Conservation (phyloP, 148 eudicot genomes). For the Dysphania ambrosioides region DNA sequence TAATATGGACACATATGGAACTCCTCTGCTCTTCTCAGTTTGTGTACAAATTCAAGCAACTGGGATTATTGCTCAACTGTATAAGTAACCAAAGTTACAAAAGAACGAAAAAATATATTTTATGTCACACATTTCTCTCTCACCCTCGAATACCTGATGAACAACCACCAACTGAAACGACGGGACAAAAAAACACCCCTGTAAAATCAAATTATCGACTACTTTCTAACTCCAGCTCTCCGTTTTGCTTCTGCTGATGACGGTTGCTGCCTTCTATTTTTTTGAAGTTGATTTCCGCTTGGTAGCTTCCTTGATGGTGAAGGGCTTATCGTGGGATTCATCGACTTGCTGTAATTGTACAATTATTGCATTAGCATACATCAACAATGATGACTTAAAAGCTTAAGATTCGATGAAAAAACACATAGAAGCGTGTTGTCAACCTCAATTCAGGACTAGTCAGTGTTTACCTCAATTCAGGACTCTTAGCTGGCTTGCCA, state of each 20-base stretch:
- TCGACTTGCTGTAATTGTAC: slow-evolving; percentile 45
- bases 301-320: slow-evolving; percentile 55
- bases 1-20: slow-evolving; percentile 21
- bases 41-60: slow-evolving; percentile 55
- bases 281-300: slow-evolving; percentile 36
- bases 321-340: slow-evolving; percentile 42
- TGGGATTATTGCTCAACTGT: slow-evolving; percentile 60
- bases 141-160: slow-evolving; percentile 38
- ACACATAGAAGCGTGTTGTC: not conserved
- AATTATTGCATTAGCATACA: slow-evolving; percentile 14
- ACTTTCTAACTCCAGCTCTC: slow-evolving; percentile 51
- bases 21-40: slow-evolving; percentile 18
- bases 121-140: slow-evolving; percentile 30
- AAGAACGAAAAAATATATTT: slow-evolving; percentile 25
- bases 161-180: slow-evolving; percentile 23
- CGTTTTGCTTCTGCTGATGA: slow-evolving; percentile 55
- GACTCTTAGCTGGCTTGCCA: slow-evolving; percentile 48
- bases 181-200: slow-evolving; percentile 16
- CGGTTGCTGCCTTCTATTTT: slow-evolving; percentile 51
- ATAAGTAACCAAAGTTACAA: slow-evolving; percentile 25
- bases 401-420: not conserved
- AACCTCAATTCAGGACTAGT: not conserved
- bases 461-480: slow-evolving; percentile 59
- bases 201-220: slow-evolving; percentile 32
- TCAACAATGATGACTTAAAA: not conserved